Evolutionary conservation across 169 alveolate species (phyloP), one percentile per base, ranked within the genome.

Genomic region (Plasmodium inui): DNA sequence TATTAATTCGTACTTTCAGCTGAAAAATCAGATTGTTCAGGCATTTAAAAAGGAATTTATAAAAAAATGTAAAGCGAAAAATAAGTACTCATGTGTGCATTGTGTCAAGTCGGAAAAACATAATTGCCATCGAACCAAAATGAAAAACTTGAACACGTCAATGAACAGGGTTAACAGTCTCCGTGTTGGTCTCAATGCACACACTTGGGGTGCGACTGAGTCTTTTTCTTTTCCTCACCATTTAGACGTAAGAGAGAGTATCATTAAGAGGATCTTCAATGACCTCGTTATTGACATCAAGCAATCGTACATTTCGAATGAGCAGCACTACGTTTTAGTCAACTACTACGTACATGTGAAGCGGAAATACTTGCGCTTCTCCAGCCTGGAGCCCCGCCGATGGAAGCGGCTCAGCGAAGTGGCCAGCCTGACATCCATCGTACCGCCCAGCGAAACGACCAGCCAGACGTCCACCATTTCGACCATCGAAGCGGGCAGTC

Each of bases 261-360:
- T 88, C 30, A 22, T 88, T 17, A 78, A 79, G 57, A 55, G 53
- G 34, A 88, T 88, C 34, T 88, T 88, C 26, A 76, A 88, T 26
- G 94, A 88, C 34, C 46, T 70, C 26, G 22, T 76, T 61, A 61
- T 88, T 41, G 83, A 79, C 71, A 79, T 88, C 9, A 88, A 88
- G 53, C 94, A 88, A 30, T 78, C 94, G 10, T 88, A 88, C 37
- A 44, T 88, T 37, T 88, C 94, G 19, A 46, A 80, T 28, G 82
- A 88, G 19, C 94, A 88, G 34, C 82, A 72, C 34, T 88, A 88
- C 57, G 61, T 88, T 37, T 78, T 88, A 71, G 73, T 88, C 32
- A 88, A 79, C 50, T 88, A 88, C 50, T 61, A 79, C 50, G 72
- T 88, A 10, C 71, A 61, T 78, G 57, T 88, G 19, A 88, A 88